Base-by-base conservation (phyloP, 768 basidiomycete genomes). In the Termitomyces bulborhizus region DNA sequence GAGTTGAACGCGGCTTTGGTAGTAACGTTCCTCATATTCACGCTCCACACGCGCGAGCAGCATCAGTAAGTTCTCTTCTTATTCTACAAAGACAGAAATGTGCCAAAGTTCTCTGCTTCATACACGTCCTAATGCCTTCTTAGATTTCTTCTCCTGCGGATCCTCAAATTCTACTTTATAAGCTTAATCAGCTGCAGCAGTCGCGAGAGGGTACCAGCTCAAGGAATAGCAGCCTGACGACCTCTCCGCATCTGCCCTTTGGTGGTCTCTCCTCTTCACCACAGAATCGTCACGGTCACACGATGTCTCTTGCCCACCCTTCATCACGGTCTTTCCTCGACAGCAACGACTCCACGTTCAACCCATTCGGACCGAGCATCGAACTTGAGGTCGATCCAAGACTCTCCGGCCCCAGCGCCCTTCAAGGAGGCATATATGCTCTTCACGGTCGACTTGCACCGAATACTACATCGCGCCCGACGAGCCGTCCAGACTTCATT, bases 121-220 rank as follows among this genome's bases (percentile, higher is more conserved):
- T 37, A 2, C 31, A 13, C 29, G 44, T 51, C 8, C 57, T 53
- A 5, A 53, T 32, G 6, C 13, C 15, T 15, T 3, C 56, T 24
- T 63, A 93, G 91, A 89, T 93, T 70, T 93, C 91, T 1, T 92
- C 90, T n/a, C 90, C 91, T 29, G 90, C 90, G 4, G 91, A 93
- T 65, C 90, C 91, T 29, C 86, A 88, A 18, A 69, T 93, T 24
- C 74, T 93, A 18, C 78, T 83, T 60, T 91, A 87, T 72, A 92
- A 90, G 68, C 75, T 93, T 43, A 90, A 90, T 71, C 90, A 90
- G 69, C 75, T 93, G 9, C 90, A 90, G 59, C 85, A 85, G 69
- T 78, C 85, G 0, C 87, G 89, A 61, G 72, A 79, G 61, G 66
- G 63, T 16, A 78, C 80, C 3, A 71, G 77, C 3, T 65, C 74